Conservation (phyloP, 2,329 filamentous ascomycete genomes). For the Sarocladium kiliense region DNA sequence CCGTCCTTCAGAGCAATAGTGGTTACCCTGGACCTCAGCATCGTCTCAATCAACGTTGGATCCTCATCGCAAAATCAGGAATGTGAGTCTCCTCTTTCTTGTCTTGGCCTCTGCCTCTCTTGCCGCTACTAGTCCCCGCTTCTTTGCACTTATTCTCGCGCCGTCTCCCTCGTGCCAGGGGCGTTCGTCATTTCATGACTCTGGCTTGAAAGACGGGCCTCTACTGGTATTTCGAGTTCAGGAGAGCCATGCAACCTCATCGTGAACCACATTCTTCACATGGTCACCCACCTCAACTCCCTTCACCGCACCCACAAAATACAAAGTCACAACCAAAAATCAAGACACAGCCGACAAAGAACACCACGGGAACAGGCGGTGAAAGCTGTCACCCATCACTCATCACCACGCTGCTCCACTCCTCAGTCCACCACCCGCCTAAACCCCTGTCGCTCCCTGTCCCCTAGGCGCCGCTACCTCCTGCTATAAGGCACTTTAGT, state of each 20-base stretch:
- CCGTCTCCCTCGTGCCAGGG: neutral
- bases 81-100: neutral
- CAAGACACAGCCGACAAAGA: no score
- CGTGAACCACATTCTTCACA: no score
- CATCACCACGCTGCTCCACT: neutral
- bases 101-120: neutral
- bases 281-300: no score
- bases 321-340: neutral
- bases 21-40: no score
- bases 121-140: neutral
- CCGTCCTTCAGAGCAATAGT: no score
- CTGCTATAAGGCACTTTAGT: neutral
- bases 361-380: slow-evolving; percentile 6
- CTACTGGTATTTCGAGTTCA: no score
- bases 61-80: neutral
- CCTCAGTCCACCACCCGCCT: slow-evolving; percentile 2
- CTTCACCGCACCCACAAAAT: no score
- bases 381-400: slow-evolving; percentile 1
- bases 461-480: neutral
- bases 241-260: no score
- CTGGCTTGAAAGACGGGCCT: neutral
- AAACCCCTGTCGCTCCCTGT: neutral
- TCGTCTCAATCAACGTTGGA: no score
- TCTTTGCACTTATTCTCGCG: neutral
- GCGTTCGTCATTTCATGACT: neutral